phyloP scores from a whole-genome alignment of 2,329 filamentous ascomycete species.

The Phialophora verrucosa region DNA sequence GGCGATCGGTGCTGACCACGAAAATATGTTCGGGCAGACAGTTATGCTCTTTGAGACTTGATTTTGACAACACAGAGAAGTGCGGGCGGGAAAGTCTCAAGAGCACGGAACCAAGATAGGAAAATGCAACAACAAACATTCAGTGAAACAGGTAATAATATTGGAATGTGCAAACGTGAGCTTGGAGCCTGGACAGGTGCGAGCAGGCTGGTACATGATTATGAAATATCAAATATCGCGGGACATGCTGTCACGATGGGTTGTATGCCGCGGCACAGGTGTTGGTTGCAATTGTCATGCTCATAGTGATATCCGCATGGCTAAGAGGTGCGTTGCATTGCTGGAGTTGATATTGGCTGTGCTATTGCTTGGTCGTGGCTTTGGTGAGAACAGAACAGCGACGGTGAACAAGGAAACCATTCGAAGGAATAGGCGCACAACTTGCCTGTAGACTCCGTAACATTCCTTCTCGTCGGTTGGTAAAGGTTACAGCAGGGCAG shows the following conservation, averaged over 20 bases:
- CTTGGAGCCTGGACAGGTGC: not conserved
- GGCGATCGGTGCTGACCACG: conserved; percentile 65
- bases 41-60: conserved; percentile 57
- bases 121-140: not conserved
- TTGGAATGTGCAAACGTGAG: not conserved
- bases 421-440: not conserved
- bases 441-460: not conserved
- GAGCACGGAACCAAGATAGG: conserved; percentile 1
- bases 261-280: not conserved
- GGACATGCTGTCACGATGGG: conserved; percentile 3
- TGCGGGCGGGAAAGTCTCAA: not conserved
- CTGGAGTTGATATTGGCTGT: not conserved
- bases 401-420: not conserved
- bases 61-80: not conserved
- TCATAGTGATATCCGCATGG: conserved; percentile 21
- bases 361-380: conserved; percentile 3
- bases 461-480: not conserved
- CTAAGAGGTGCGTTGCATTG: conserved; percentile 3
- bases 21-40: conserved; percentile 69
- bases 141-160: not conserved
- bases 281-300: conserved; percentile 15
- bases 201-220: conserved; percentile 1
- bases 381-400: not conserved
- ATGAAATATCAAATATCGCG: not conserved
- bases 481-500: not conserved